phyloP scores from a whole-genome alignment of 352 stramenopile species.

The Phytophthora hibernalis region DNA sequence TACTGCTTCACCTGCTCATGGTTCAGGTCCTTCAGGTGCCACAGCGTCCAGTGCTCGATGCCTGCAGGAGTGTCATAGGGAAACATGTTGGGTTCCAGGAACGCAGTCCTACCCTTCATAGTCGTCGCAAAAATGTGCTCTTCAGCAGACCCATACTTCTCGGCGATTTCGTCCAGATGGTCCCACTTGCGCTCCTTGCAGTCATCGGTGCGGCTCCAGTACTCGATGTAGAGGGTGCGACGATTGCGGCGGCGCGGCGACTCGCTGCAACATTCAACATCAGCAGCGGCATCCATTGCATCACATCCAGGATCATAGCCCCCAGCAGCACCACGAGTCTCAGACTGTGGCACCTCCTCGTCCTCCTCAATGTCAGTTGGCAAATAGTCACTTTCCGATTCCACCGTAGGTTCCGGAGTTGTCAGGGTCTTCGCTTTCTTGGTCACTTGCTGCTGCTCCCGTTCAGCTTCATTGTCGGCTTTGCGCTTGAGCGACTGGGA shows the following conservation, averaged over 20 bases:
- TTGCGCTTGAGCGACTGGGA: conserved; percentile 70
- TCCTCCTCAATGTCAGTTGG: conserved; percentile 45
- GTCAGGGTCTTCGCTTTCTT: conserved; percentile 29
- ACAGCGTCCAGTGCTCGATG: conserved; percentile 91
- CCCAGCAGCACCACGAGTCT: conserved; percentile 32
- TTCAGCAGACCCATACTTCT: conserved; percentile 79
- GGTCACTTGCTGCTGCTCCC: conserved; percentile 25
- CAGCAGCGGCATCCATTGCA: conserved; percentile 48
- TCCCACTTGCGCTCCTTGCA: conserved; percentile 92
- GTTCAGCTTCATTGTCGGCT: conserved; percentile 44
- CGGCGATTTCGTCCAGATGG: conserved; percentile 81
- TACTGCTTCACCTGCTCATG: conserved; percentile 90
- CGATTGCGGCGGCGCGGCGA: conserved; percentile 45
- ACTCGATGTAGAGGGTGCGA: conserved; percentile 88
- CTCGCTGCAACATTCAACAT: conserved; percentile 64
- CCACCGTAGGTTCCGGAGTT: conserved; percentile 15
- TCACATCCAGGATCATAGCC: conserved; percentile 34
- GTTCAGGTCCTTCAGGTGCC: conserved; percentile 78
- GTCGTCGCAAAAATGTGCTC: conserved; percentile 87
- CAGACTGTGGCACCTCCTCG: conserved; percentile 23
- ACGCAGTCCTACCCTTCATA: conserved; percentile 82
- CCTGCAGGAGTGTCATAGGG: conserved; percentile 88
- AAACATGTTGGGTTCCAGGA: conserved; percentile 91
- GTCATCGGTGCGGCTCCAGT: conserved; percentile 89
- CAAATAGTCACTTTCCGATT: conserved; percentile 52